Evolutionary conservation across 176 grass and related monocot species (phyloP), one percentile per base, ranked within the genome.

Genomic region (Calamus simplicifolius): DNA sequence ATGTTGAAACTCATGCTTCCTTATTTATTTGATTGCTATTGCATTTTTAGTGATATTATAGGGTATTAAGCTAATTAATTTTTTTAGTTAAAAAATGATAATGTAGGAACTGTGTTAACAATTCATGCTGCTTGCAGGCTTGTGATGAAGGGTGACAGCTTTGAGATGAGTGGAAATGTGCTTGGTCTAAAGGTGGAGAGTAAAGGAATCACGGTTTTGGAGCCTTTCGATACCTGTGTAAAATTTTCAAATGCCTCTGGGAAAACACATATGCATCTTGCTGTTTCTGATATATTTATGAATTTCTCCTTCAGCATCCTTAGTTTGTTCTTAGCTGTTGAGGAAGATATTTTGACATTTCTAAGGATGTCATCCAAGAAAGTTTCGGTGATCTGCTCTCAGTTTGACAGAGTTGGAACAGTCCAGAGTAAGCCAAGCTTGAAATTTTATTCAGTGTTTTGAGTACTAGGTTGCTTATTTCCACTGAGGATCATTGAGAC

Each of bases 281-380:
- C 85, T 63, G 69, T 96, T 68, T 96, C 92, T 69, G 83, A 90
- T 58, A 80, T 96, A 76, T 81, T 82, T 82, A 88, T 96, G 86
- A 96, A 96, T 75, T 96, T 90, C 63, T 90, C 92, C 57, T 96
- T 96, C 23, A 96, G 92, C 73, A 96, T 96, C 64, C 80, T 96
- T 56, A 96, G 75, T 71, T 69, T 96, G n/a, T 79, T 96, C 65
- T 71, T 90, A 79, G 83, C 84, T 72, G 77, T 96, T 16, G 80
- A 96, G 80, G 87, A 96, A 85, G 92, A 96, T 78, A 96, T 96
- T 79, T 82, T 82, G 62, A 83, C 83, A 70, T 96, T 90, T 88
- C 71, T 96, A 48, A 83, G 78, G 67, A 85, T 81, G 69, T 82
- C 86, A 50, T 90, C 92, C 3, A 90, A 90, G 58, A 85, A 90